Percentiles rank a stretch among this genome's conserved stretches.
These are phyloP conservation scores for Cucurbita argyrosperma DNA, from an alignment of 306 rosid genomes.

Conservation along the genomic window DNA sequence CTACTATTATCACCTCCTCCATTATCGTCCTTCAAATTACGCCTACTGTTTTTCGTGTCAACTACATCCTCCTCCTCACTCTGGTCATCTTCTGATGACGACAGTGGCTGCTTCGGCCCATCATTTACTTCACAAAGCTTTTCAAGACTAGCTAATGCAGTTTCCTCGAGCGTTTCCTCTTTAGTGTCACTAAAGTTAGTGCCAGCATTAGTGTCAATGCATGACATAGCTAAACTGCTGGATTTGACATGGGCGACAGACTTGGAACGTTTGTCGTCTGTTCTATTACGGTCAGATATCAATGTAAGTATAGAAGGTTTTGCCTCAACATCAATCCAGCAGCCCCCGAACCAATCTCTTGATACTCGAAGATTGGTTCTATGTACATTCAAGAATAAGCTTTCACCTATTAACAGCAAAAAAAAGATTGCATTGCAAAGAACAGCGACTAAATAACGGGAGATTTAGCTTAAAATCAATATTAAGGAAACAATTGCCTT, in stretches of 20 bases:
- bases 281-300: conserved; percentile 22
- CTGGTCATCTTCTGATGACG: conserved; percentile 21
- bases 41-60: conserved; percentile 11
- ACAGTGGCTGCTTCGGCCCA: conserved; percentile 7
- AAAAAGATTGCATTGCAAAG: not conserved
- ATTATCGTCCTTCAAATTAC: conserved; percentile 20
- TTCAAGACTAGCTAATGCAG: conserved; percentile 15
- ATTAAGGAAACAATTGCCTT: not conserved
- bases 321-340: conserved; percentile 47
- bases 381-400: conserved; percentile 35
- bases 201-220: conserved; percentile 25
- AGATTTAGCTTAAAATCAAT: not conserved
- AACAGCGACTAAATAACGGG: not conserved
- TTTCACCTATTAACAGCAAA: conserved; percentile 51
- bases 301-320: conserved; percentile 50
- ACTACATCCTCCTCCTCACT: conserved; percentile 18
- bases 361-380: conserved; percentile 70
- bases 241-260: conserved; percentile 30
- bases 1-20: conserved; percentile 15
- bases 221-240: conserved; percentile 20
- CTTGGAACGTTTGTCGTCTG: conserved; percentile 23
- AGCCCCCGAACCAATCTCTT: conserved; percentile 77
- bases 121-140: conserved; percentile 22
- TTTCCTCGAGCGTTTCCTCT: conserved; percentile 21
- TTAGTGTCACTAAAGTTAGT: conserved; percentile 15